These are phyloP conservation scores for Endocalyx cinctus DNA, from an alignment of 2,329 filamentous ascomycete genomes.

Conservation along the genomic window DNA sequence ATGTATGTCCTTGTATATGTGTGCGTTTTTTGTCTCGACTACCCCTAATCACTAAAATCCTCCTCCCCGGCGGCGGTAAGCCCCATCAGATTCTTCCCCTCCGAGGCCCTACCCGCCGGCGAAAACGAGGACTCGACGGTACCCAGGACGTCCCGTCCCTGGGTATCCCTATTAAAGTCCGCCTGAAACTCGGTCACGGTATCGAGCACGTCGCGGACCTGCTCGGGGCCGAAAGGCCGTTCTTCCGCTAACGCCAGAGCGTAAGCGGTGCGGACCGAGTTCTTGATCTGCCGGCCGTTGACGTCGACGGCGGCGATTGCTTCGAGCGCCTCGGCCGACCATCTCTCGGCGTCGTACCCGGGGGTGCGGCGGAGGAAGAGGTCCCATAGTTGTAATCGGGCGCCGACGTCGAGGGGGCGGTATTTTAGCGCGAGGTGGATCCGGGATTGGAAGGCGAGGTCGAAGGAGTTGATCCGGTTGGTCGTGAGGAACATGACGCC, in stretches of 20 bases:
- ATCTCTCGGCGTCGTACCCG: constrained; percentile 8
- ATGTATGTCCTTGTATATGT: too few relatives aligned
- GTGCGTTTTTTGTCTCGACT: too few relatives aligned
- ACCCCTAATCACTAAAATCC: too few relatives aligned
- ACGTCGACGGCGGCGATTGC: constrained; percentile 15
- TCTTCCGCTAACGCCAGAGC: constrained; percentile 6
- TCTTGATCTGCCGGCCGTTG: constrained; percentile 27
- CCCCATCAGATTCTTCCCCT: too few relatives aligned
- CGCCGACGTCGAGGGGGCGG: constrained; percentile 5
- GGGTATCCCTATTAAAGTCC: too few relatives aligned
- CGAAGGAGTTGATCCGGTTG: constrained; percentile 17
- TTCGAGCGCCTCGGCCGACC: constrained; percentile 7
- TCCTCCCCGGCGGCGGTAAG: too few relatives aligned
- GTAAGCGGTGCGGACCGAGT: constrained; percentile 10
- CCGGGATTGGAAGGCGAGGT: constrained; percentile 19
- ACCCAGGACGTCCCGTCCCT: too few relatives aligned
- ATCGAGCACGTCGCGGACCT: constrained; percentile 7
- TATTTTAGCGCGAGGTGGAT: constrained; percentile 20
- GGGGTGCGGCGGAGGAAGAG: constrained; percentile 15
- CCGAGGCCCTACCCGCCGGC: too few relatives aligned
- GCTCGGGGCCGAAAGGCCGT: constrained; percentile 1
- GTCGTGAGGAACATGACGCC: constrained; percentile 19
- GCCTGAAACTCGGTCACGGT: constrained; percentile 6
- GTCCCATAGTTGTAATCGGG: constrained; percentile 15
- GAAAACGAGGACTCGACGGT: too few relatives aligned